Evolutionary conservation across 208 protist species (phyloP).

Genomic region (Wallacemonas sp.): DNA sequence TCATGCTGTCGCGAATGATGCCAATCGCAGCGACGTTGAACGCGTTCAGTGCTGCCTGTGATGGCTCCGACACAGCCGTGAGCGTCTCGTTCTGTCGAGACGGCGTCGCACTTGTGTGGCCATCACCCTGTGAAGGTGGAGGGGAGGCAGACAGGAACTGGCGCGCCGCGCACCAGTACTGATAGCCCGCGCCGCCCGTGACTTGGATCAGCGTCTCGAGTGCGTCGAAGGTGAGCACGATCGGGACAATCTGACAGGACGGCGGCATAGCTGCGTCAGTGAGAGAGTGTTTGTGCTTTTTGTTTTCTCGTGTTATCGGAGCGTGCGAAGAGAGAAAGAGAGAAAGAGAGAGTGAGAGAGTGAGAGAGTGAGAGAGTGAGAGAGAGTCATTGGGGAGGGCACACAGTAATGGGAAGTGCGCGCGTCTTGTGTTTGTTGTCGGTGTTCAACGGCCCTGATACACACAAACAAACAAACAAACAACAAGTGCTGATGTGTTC

Average conservation of each 20-base stretch:
- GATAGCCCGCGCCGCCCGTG: slow-evolving; percentile 44
- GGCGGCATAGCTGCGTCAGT: not conserved
- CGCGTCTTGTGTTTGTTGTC: too few relatives aligned
- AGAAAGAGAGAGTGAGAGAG: not conserved
- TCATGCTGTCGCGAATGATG: slow-evolving; percentile 20
- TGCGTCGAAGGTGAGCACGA: slow-evolving; percentile 72
- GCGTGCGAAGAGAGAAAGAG: not conserved
- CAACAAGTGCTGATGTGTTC: too few relatives aligned
- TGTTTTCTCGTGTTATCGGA: not conserved
- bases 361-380: too few relatives aligned
- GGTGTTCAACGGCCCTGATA: too few relatives aligned
- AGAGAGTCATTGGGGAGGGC: too few relatives aligned
- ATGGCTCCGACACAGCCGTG: not conserved
- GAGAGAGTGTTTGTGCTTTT: not conserved
- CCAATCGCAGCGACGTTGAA: not conserved
- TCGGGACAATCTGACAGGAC: slow-evolving; percentile 4
- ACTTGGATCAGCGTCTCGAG: slow-evolving; percentile 61
- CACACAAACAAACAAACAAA: too few relatives aligned
- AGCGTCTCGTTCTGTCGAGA: too few relatives aligned
- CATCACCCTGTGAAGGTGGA: too few relatives aligned
- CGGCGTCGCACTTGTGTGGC: too few relatives aligned
- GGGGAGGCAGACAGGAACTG: slow-evolving; percentile 31
- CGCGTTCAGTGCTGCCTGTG: not conserved
- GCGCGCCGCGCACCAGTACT: slow-evolving; percentile 52
- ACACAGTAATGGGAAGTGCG: too few relatives aligned